Evolutionary conservation across 2,329 filamentous ascomycete genomes (phyloP), one percentile per base, ranked within the genome.

Genomic region (Fusarium compactum): DNA sequence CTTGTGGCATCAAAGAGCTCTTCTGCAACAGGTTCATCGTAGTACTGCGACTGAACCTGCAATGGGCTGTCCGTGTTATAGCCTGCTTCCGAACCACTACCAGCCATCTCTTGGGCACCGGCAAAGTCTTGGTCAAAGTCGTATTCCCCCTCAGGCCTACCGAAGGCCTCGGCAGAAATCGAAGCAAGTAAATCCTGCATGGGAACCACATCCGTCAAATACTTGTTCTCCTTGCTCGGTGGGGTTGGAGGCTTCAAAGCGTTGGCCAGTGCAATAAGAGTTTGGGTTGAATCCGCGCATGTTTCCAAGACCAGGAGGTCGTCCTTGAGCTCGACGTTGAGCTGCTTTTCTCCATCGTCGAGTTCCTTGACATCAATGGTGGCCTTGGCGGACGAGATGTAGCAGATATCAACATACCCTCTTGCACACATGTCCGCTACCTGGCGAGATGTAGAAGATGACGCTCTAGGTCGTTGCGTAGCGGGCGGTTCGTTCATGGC

Each of bases 211-310:
- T 95, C 89, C 1, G 95, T 98, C 38, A 93, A 88, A 78, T 97
- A 99, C 77, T 96, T 96, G 70, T 91, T 88, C 72, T 92, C 91
- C 66, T 91, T 93, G 75, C 89, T 95, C 2, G 95, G 94, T 1
- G 94, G 91, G 10, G 89, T 90, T 2, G 96, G 95, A 7, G 95
- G 96, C 40, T 91, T 90, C 7, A 99, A 85, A 1, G 92, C 94
- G 74, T 92, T 93, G 18, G 95, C 82, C 44, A 97, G 86, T 3
- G 88, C 86, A 55, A 97, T 91, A 16, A 99, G 85, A 0, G 96
- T 99, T 78, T 98, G 94, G 0, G 94, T 98, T 3, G 96, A 99
- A 80, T 99, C 96, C 30, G 96, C 96, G 76, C 97, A 99, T 2
- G 95, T 97, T 80, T 99, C 96, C 9, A 99, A 82, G 34, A 99